Evolutionary conservation across 345 rosid species (phyloP), one percentile per base, ranked within the genome.

Genomic region (Turnera subulata): DNA sequence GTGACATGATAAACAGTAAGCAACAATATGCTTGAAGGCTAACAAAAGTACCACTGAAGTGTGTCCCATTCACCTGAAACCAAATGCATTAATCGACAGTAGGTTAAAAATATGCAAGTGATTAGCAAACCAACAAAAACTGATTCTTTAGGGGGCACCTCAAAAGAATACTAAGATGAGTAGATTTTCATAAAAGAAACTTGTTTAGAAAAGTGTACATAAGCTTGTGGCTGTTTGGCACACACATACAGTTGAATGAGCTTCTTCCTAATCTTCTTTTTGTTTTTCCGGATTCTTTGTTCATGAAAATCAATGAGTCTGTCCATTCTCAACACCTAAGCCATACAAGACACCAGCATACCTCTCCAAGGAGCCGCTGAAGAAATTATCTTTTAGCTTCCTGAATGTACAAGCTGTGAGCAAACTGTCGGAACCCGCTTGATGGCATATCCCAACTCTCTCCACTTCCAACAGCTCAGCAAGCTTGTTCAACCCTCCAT

Each of bases 391-490:
- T 68, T 82, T 84, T 54, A 88, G 45, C 66, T 79, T 84, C 84
- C 68, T 76, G 77, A 84, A 88, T 65, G 91, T 77, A 73, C 81
- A 84, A 22, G 80, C 79, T 24, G 96, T 88, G 40, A 84, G 84
- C 79, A 84, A 78, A 66, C 89, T 88, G 76, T 88, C 96, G 0
- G 92, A 88, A 52, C 92, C 92, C 2, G 92, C 96, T 67, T 83
- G 96, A 55, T 88, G 96, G 66, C 85, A 78, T 35, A 77, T 62
- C 44, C 96, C 92, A 11, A 88, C 73, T 66, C 92, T 61, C 75
- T 83, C 83, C 54, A 88, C 85, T 14, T 73, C 84, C 69, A 85
- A 73, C 65, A 76, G 38, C 79, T 78, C 86, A 0, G 96, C 96
- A 22, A 88, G 76, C 64, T 81, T 88, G 76, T 83, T 81, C 80